Percentiles rank a stretch among this genome's conserved stretches.
phyloP scores from a whole-genome alignment of 768 basidiomycete species.

The Pholiota molesta region DNA sequence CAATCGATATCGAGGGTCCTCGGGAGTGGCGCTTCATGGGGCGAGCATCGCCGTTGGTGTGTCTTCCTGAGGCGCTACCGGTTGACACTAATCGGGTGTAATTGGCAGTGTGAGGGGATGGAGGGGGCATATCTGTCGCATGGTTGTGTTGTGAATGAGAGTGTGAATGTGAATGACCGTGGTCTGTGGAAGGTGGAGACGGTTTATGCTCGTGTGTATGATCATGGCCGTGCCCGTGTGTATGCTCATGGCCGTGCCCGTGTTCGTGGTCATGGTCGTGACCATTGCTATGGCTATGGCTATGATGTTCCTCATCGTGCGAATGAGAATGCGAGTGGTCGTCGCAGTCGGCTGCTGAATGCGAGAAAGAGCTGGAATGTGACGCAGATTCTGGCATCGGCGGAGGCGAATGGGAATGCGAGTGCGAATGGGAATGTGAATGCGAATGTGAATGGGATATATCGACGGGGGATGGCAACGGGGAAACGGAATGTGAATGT shows the following conservation, averaged over 20 bases:
- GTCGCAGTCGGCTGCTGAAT: constrained; percentile 16
- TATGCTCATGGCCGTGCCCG: constrained; percentile 20
- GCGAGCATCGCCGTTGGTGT: constrained; percentile 14
- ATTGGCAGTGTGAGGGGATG: not conserved
- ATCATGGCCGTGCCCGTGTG: constrained; percentile 13
- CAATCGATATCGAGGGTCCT: constrained; percentile 26
- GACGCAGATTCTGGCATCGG: constrained; percentile 25
- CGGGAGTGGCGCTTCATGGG: constrained; percentile 21
- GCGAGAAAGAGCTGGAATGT: constrained; percentile 25
- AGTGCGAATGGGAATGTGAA: constrained; percentile 28
- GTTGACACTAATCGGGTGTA: constrained; percentile 20
- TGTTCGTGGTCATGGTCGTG: constrained; percentile 19
- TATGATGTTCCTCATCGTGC: constrained; percentile 21
- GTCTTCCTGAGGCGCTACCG: constrained; percentile 20
- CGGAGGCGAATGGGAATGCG: constrained; percentile 31
- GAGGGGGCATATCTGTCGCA: not conserved
- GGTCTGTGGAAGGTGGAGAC: constrained; percentile 13
- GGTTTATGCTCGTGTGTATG: constrained; percentile 18
- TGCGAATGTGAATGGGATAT: constrained; percentile 27
- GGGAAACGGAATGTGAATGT: constrained; percentile 23
- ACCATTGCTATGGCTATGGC: constrained; percentile 20
- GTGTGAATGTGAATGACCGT: constrained; percentile 16
- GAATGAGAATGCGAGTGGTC: constrained; percentile 23
- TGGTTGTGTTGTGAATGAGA: constrained; percentile 12
- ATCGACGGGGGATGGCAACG: constrained; percentile 19